These are phyloP conservation scores for Styphnolobium japonicum DNA, from an alignment of 306 rosid genomes.

Conservation along the genomic window DNA sequence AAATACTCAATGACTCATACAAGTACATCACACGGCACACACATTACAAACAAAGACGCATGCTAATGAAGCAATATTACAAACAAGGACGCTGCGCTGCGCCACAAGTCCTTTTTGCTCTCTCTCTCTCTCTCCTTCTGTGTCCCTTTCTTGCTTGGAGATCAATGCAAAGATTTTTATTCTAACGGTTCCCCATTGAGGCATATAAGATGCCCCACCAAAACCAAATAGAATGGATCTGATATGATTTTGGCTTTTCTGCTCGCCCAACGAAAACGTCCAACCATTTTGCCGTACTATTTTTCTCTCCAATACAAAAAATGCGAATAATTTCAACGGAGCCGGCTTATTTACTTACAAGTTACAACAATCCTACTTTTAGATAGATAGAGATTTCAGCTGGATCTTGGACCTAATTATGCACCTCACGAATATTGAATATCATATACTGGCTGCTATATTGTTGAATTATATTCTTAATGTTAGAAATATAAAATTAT, in stretches of 20 bases:
- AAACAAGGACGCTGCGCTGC: conserved; percentile 26
- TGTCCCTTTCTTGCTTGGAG: conserved; percentile 34
- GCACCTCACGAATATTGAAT: background rate
- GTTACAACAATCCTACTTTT: background rate
- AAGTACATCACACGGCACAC: background rate
- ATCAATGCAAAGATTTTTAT: conserved; percentile 54
- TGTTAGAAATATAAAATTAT: too few relatives aligned
- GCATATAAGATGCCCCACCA: conserved; percentile 49
- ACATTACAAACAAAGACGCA: conserved; percentile 20
- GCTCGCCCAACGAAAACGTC: conserved; percentile 1
- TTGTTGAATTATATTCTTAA: background rate
- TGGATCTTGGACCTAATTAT: conserved; percentile 23
- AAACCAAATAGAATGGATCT: conserved; percentile 6
- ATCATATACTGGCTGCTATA: background rate
- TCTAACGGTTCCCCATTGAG: conserved; percentile 64
- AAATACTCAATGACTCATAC: too few relatives aligned
- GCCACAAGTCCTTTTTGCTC: conserved; percentile 10
- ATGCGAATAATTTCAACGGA: conserved; percentile 27
- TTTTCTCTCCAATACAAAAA: conserved; percentile 1
- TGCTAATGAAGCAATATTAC: conserved; percentile 11
- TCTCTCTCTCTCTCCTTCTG: background rate
- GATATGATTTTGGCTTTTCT: conserved; percentile 21
- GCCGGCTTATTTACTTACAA: conserved; percentile 14
- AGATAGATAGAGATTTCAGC: background rate
- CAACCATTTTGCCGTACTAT: conserved; percentile 27